These are phyloP conservation scores for Mortierella sp. DNA, from an alignment of 371 early-diverging fungal genomes.

Conservation along the genomic window DNA sequence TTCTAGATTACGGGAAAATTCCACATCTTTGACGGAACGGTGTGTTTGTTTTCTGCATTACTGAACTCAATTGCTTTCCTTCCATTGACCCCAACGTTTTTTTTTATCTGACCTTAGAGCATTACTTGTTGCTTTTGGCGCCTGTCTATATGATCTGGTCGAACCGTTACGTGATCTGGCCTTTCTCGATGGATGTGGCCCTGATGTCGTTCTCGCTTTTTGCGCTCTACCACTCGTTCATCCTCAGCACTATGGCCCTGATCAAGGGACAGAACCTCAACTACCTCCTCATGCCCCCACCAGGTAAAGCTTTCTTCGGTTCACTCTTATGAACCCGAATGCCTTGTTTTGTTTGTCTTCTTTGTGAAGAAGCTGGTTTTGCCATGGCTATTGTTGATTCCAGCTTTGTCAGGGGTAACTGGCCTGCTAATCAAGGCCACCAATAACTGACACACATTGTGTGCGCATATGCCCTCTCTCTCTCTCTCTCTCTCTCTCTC, in stretches of 20 bases:
- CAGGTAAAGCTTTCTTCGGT: conserved; percentile 45
- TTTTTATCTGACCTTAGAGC: conserved; percentile 58
- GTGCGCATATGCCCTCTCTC: too few species aligned
- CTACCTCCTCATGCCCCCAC: conserved; percentile 72
- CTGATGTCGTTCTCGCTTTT: conserved; percentile 69
- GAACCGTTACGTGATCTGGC: conserved; percentile 69
- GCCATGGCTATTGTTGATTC: neutral
- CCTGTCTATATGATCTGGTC: conserved; percentile 74
- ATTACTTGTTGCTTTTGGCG: conserved; percentile 64
- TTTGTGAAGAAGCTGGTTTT: neutral
- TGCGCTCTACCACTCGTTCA: conserved; percentile 69
- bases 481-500: neutral
- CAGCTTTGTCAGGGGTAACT: neutral
- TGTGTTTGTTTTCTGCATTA: neutral
- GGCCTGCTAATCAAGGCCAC: too few species aligned
- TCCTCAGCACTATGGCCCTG: conserved; percentile 68
- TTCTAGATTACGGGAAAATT: neutral
- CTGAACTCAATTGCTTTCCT: neutral
- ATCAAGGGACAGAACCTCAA: conserved; percentile 69
- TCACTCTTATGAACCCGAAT: neutral
- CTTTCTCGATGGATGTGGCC: conserved; percentile 64
- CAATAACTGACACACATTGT: neutral
- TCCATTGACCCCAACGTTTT: neutral
- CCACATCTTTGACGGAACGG: neutral
- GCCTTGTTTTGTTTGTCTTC: neutral